Evolutionary conservation across 495 filamentous ascomycete species (phyloP).

Genomic region (Trichoderma orchidacearum): DNA sequence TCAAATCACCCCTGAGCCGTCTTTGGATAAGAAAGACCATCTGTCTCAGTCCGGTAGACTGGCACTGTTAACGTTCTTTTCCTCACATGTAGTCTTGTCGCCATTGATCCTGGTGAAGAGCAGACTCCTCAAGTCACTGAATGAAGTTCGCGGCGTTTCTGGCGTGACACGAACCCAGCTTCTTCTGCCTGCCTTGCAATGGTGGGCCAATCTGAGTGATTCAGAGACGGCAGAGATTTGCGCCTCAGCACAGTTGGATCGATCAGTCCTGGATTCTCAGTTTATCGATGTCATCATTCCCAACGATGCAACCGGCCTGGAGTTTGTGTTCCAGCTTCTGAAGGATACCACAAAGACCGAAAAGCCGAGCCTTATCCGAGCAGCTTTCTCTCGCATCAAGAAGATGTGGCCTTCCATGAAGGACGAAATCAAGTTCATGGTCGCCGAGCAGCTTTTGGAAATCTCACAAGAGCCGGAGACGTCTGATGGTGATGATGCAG

Average conservation of each 20-base stretch:
- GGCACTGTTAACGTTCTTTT: slow-evolving; percentile 59
- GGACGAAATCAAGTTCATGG: slow-evolving; percentile 40
- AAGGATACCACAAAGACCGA: slow-evolving; percentile 25
- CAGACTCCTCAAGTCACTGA: slow-evolving; percentile 55
- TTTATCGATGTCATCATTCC: slow-evolving; percentile 48
- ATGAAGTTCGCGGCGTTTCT: slow-evolving; percentile 53
- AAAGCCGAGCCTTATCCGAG: slow-evolving; percentile 39
- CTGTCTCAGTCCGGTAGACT: slow-evolving; percentile 52
- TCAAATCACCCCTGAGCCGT: slow-evolving; percentile 13
- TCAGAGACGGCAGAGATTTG: slow-evolving; percentile 20
- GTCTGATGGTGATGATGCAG: slow-evolving; percentile 7
- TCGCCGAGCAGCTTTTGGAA: slow-evolving; percentile 45
- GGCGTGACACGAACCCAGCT: slow-evolving; percentile 51
- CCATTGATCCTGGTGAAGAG: slow-evolving; percentile 55
- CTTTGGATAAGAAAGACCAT: slow-evolving; percentile 30
- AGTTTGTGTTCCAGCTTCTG: slow-evolving; percentile 40
- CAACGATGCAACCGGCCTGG: slow-evolving; percentile 53
- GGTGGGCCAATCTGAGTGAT: slow-evolving; percentile 42
- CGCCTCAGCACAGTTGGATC: slow-evolving; percentile 45
- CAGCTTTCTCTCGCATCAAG: slow-evolving; percentile 50
- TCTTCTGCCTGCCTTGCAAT: slow-evolving; percentile 52
- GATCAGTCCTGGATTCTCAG: slow-evolving; percentile 41
- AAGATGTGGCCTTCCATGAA: slow-evolving; percentile 60
- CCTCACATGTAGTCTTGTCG: slow-evolving; percentile 52
- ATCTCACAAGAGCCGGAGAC: slow-evolving; percentile 19